Conservation (phyloP, 202 grass and related monocot genomes). For the Eragrostis tef region DNA sequence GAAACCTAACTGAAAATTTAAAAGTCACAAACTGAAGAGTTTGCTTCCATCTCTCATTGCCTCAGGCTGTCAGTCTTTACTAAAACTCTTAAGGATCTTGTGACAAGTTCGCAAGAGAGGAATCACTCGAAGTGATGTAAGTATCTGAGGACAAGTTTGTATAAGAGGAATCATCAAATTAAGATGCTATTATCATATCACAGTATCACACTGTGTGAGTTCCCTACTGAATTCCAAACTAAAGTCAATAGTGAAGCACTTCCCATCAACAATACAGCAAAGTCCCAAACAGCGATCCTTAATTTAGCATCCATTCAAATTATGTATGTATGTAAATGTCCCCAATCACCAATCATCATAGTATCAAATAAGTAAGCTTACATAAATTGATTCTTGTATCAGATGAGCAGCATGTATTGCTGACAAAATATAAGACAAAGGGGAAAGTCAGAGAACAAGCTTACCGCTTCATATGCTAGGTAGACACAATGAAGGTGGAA, state of each 20-base stretch:
- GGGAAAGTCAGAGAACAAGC: not conserved
- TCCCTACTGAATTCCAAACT: not conserved
- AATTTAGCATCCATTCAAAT: not conserved
- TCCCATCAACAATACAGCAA: not conserved
- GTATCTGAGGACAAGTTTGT: not conserved
- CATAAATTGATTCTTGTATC: not conserved
- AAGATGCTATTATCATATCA: not conserved
- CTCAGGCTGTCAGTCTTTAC: no score
- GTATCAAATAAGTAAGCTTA: not conserved
- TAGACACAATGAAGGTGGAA: constrained; percentile 21
- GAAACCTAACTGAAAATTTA: not conserved
- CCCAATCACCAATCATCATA: not conserved
- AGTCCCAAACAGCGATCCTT: not conserved
- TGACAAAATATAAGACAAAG: not conserved
- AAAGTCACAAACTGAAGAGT: not conserved
- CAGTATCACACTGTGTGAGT: not conserved
- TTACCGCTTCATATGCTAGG: constrained; percentile 36
- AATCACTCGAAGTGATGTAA: not conserved
- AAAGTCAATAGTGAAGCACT: not conserved
- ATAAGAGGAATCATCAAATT: not conserved
- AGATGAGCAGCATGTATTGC: not conserved
- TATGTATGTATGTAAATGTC: not conserved
- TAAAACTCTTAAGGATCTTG: no score
- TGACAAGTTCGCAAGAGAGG: not conserved
- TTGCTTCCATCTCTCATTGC: not conserved